Percentiles rank a stretch among this genome's conserved stretches.
These are phyloP conservation scores for Annulohypoxylon bovei DNA, from an alignment of 495 filamentous ascomycete genomes.

Conservation along the genomic window DNA sequence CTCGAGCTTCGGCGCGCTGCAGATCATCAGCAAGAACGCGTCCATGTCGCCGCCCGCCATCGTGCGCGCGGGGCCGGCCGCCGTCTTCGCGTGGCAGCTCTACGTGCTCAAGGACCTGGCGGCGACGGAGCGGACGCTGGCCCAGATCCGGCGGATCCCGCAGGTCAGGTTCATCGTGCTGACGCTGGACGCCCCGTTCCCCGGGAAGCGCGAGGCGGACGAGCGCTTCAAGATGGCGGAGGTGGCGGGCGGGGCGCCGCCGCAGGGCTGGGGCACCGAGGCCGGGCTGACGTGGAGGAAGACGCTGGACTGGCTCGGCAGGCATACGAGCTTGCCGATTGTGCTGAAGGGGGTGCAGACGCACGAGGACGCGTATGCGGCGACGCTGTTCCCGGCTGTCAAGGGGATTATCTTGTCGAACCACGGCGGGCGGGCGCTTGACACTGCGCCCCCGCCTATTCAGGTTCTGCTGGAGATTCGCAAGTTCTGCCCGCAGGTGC, in stretches of 20 bases:
- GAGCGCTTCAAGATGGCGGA: slow-evolving; percentile 60
- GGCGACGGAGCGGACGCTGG: slow-evolving; percentile 75
- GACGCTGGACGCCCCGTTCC: slow-evolving; percentile 82
- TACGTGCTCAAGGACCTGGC: slow-evolving; percentile 77
- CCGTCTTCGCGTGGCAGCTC: slow-evolving; percentile 83
- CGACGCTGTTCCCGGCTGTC: slow-evolving; percentile 69
- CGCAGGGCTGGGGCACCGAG: slow-evolving; percentile 68
- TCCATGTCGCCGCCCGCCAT: slow-evolving; percentile 80
- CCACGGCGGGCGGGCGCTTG: slow-evolving; percentile 78
- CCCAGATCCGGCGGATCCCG: slow-evolving; percentile 70
- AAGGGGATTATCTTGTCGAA: slow-evolving; percentile 84
- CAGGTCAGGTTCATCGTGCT: slow-evolving; percentile 76
- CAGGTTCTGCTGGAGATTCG: slow-evolving; percentile 81
- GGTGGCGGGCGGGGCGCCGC: slow-evolving; percentile 50
- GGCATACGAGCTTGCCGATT: slow-evolving; percentile 75
- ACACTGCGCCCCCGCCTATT: slow-evolving; percentile 79
- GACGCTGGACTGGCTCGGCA: slow-evolving; percentile 71
- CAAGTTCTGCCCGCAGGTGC: slow-evolving; percentile 80
- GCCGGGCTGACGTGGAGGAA: slow-evolving; percentile 77
- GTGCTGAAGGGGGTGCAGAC: slow-evolving; percentile 84
- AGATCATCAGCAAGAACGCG: slow-evolving; percentile 82
- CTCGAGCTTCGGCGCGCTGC: slow-evolving; percentile 71
- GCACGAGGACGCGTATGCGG: slow-evolving; percentile 81
- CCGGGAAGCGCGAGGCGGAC: slow-evolving; percentile 83
- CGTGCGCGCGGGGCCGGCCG: slow-evolving; percentile 65